These are phyloP conservation scores for Leccinum disarticulatum DNA, from an alignment of 768 basidiomycete species.

Conservation along the genomic window DNA sequence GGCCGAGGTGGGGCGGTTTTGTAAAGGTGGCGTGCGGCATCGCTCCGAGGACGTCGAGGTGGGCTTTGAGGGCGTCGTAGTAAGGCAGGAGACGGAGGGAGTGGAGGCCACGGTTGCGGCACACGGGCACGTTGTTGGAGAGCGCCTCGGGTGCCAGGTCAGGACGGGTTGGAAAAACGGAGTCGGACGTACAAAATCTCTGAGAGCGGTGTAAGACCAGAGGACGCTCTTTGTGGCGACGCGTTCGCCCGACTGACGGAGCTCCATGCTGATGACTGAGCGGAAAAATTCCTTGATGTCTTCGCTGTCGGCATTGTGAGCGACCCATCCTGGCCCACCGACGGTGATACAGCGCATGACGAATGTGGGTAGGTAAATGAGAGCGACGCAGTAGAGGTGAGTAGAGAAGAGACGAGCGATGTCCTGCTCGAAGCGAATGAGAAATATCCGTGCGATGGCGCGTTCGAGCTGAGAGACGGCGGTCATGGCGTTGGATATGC, in stretches of 20 bases:
- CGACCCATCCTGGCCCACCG: conserved; percentile 67
- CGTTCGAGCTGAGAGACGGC: conserved; percentile 69
- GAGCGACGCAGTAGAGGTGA: conserved; percentile 60
- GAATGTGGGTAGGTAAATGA: conserved; percentile 66
- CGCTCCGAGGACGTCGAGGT: conserved; percentile 61
- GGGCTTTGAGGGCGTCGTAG: conserved; percentile 56
- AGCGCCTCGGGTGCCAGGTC: conserved; percentile 46
- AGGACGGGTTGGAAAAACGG: not conserved
- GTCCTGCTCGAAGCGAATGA: conserved; percentile 72
- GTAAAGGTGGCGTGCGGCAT: conserved; percentile 55
- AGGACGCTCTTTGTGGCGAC: conserved; percentile 79
- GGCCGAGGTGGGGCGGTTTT: conserved; percentile 65
- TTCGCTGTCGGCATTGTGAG: conserved; percentile 63
- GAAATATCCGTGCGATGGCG: conserved; percentile 63
- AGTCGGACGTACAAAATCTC: conserved; percentile 63
- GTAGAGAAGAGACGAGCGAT: conserved; percentile 75
- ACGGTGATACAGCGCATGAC: conserved; percentile 63
- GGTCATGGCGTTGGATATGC: conserved; percentile 54
- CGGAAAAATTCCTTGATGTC: conserved; percentile 77
- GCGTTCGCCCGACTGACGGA: conserved; percentile 74
- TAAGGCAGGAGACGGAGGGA: conserved; percentile 64
- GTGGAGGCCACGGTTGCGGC: conserved; percentile 63
- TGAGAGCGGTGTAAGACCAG: conserved; percentile 75
- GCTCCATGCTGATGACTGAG: conserved; percentile 69
- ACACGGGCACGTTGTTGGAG: conserved; percentile 68